Conservation (phyloP, 768 basidiomycete species). For the Butyriboletus loyo region DNA sequence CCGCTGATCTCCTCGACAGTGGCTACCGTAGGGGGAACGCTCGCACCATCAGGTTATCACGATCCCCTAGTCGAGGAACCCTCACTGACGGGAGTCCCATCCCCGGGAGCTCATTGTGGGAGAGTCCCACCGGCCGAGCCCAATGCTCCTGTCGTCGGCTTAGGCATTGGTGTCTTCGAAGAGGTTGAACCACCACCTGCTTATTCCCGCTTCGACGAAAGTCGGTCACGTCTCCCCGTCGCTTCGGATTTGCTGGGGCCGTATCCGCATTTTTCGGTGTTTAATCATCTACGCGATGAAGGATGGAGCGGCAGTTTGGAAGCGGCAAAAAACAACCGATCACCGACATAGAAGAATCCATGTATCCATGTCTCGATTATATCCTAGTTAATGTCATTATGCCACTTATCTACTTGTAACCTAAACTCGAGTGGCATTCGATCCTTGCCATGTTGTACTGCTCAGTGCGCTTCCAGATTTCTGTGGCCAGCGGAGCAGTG, state of each 20-base stretch:
- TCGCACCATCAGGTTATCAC: neutral
- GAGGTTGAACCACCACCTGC: slow-evolving; percentile 12
- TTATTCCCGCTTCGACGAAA: slow-evolving; percentile 27
- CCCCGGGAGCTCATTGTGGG: neutral
- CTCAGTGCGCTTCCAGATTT: neutral
- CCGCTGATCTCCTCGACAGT: neutral
- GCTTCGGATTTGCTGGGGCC: slow-evolving; percentile 17
- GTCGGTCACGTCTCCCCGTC: slow-evolving; percentile 1
- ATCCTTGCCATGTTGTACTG: neutral
- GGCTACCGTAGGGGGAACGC: neutral
- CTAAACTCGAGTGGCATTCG: no score
- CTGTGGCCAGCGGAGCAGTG: no score
- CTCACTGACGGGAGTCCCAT: slow-evolving; percentile 15
- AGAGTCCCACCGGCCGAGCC: neutral
- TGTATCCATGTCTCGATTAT: neutral
- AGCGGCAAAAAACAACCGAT: neutral
- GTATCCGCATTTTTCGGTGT: slow-evolving; percentile 20
- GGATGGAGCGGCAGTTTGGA: neutral
- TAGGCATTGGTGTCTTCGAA: slow-evolving; percentile 5
- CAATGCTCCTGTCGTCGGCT: neutral
- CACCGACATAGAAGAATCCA: neutral
- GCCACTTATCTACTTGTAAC: neutral
- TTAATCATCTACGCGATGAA: slow-evolving; percentile 3
- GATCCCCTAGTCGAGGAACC: slow-evolving; percentile 4
- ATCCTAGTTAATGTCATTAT: neutral